phyloP scores from a whole-genome alignment of 2,329 filamentous ascomycete genomes.

The Ophiostoma novo-ulmi region DNA sequence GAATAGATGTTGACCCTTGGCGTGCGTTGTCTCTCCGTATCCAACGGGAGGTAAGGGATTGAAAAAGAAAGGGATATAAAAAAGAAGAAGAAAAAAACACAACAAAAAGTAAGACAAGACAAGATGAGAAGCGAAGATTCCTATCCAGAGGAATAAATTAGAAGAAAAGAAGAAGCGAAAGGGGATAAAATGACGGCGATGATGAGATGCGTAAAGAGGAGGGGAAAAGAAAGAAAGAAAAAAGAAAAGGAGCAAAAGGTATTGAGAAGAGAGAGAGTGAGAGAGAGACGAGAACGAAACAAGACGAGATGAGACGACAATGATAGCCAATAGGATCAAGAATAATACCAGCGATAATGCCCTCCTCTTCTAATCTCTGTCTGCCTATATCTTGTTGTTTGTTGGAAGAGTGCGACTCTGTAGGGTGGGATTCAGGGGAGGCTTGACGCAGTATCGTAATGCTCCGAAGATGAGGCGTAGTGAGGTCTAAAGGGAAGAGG shows the following conservation, averaged over 20 bases:
- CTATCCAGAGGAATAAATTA: conserved; percentile 1
- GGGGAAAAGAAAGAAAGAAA: background rate
- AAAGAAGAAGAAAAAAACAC: background rate
- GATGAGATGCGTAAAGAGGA: background rate
- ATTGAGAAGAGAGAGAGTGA: background rate
- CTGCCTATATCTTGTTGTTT: background rate
- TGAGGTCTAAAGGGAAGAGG: background rate
- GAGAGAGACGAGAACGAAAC: background rate
- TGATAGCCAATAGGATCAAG: background rate
- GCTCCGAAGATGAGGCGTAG: background rate
- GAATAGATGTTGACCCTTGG: background rate
- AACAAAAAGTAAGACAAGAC: background rate
- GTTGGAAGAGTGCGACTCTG: conserved; percentile 5
- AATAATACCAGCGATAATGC: background rate
- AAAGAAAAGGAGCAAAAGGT: background rate
- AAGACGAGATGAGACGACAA: background rate
- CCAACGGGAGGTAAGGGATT: conserved; percentile 12
- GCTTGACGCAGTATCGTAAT: conserved; percentile 8
- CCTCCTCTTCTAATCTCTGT: background rate
- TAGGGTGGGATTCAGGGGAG: conserved; percentile 16
- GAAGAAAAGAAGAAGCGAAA: background rate
- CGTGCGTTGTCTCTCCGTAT: background rate
- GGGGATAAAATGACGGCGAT: background rate
- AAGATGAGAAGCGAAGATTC: background rate
- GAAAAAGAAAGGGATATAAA: background rate